A percentile compares a stretch with the other conserved stretches of the same genome.
Conservation (phyloP, 192 early-diverging fungal species). For the Jimgerdemannia lactiflua region DNA sequence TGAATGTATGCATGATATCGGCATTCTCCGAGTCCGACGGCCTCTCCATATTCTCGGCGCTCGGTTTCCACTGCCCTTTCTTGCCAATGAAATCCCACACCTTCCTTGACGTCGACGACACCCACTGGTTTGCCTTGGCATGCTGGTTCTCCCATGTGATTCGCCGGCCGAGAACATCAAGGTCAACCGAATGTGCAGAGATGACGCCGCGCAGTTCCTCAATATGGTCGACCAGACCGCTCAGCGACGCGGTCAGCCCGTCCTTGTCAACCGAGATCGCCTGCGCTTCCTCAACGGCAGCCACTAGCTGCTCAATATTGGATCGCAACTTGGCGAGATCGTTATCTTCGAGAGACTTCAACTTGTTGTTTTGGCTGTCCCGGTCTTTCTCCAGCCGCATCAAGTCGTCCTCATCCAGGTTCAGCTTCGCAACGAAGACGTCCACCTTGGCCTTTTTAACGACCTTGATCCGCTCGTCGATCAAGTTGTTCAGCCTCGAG, state of each 20-base stretch:
- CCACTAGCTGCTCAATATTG: slow-evolving; percentile 20
- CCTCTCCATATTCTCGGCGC: slow-evolving; percentile 13
- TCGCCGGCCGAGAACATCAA: slow-evolving; percentile 21
- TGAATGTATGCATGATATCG: slow-evolving; percentile 18
- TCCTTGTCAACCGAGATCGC: slow-evolving; percentile 26
- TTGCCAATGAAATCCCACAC: slow-evolving; percentile 32
- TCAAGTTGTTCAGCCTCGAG: slow-evolving; percentile 16
- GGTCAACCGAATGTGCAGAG: slow-evolving; percentile 2
- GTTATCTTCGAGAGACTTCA: slow-evolving; percentile 24
- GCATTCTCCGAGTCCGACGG: slow-evolving; percentile 18
- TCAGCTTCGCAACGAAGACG: neutral
- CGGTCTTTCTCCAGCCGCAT: slow-evolving; percentile 33
- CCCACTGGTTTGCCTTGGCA: slow-evolving; percentile 17
- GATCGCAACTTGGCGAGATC: slow-evolving; percentile 23
- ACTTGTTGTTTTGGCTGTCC: slow-evolving; percentile 17
- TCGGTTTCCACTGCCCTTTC: slow-evolving; percentile 21
- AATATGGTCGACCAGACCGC: slow-evolving; percentile 9
- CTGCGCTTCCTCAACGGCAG: slow-evolving; percentile 22
- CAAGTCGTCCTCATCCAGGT: slow-evolving; percentile 21
- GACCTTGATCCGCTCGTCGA: slow-evolving; percentile 16
- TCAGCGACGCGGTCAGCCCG: slow-evolving; percentile 6
- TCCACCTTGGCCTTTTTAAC: slow-evolving; percentile 4
- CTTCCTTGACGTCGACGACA: slow-evolving; percentile 23
- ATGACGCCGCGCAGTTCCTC: slow-evolving; percentile 13
- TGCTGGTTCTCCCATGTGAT: slow-evolving; percentile 24